phyloP scores from a whole-genome alignment of 768 basidiomycete genomes.

The Pulveroboletus ravenelii region DNA sequence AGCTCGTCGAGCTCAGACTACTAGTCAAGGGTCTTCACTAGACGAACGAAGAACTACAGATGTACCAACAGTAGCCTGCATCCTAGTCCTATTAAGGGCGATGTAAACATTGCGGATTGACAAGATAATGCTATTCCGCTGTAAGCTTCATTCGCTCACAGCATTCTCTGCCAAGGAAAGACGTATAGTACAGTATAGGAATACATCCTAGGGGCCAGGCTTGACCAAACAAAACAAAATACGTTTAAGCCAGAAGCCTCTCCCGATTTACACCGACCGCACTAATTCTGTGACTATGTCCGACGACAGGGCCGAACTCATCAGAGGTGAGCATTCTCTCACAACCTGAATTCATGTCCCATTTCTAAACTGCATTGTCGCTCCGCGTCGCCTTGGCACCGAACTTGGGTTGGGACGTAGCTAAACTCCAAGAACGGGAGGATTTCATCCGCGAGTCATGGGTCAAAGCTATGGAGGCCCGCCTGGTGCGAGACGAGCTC shows the following conservation, averaged over 20 bases:
- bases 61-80: neutral
- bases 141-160: neutral
- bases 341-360: neutral
- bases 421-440: slow-evolving; percentile 65
- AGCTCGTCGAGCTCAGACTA: too few species aligned
- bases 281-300: slow-evolving; percentile 22
- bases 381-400: neutral
- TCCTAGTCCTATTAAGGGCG: neutral
- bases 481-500: slow-evolving; percentile 83
- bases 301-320: slow-evolving; percentile 31
- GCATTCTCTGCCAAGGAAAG: too few species aligned
- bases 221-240: slow-evolving; percentile 11
- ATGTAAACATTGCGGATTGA: neutral
- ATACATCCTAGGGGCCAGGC: neutral
- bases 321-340: slow-evolving; percentile 24
- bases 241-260: neutral
- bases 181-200: too few species aligned
- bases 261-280: neutral
- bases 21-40: too few species aligned
- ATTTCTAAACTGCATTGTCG: neutral
- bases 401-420: slow-evolving; percentile 31
- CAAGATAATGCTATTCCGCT: neutral
- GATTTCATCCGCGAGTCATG: slow-evolving; percentile 83
- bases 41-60: neutral
- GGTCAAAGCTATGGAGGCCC: slow-evolving; percentile 91